Evolutionary conservation across 2,329 filamentous ascomycete genomes (phyloP), one percentile per base, ranked within the genome.

Genomic region (Penicillium occitanis): DNA sequence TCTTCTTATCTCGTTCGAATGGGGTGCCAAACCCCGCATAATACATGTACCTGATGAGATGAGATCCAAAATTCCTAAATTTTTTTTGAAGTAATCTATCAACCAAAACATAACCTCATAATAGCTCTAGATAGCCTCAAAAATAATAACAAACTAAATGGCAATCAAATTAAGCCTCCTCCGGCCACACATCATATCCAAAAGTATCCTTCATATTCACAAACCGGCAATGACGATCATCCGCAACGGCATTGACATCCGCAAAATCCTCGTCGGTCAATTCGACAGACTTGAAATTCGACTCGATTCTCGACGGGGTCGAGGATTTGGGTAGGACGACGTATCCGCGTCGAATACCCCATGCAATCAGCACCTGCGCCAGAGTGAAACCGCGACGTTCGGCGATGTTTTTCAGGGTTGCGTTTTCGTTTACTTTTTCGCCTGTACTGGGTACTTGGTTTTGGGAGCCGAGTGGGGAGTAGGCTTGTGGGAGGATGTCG

Each of bases 171-270:
- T 58, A 51, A 60, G 61, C 67, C 80, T 88, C 86, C 73, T 88
- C 85, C 0, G 87, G 83, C 87, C 87, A 89, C 60, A 91, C 85
- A 71, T 92, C 83, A 75, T 90, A 91, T 6, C 90, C 90, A 76
- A 92, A 92, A 0, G 88, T 91, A 70, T 91, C 89, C 83, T 91
- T 92, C 90, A 92, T 92, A 80, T 92, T 91, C 67, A 92, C 90
- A 73, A 92, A 92, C 44, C 90, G 86, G 30, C 85, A 86, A 76
- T 90, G 87, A 61, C 89, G 83, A 42, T 87, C 87, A 74, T 86
- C 83, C 0, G 89, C 88, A 7, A 91, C 88, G 68, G 82, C 73
- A 77, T 90, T 85, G 63, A 90, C 83, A 14, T 83, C 87, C 68
- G 83, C 80, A 71, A 88, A 85, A 70, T 89, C 85, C 64, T 83